Evolutionary conservation across 1,284 basidiomycete species (phyloP), one percentile per base, ranked within the genome.

Genomic region (Trametes pubescens): DNA sequence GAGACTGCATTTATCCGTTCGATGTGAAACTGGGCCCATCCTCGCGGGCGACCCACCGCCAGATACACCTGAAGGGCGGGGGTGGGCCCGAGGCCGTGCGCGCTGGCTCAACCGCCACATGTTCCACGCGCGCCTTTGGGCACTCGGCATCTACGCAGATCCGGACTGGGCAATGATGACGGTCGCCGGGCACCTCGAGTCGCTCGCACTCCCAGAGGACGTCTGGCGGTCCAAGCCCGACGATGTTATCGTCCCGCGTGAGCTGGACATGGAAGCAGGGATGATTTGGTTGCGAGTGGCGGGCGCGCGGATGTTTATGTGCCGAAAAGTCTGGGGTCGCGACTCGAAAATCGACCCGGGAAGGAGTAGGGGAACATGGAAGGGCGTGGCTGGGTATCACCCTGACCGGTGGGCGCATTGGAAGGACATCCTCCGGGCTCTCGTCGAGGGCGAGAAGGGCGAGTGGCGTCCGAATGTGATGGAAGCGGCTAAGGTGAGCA

Each of bases 51-150:
- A 53, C n/a, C 54, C 60, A 2, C 4, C 53, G 2, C 22, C 24
- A 6, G 48, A 62, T 13, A 55, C 62, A 11, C 48, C 53, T 34
- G 34, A 35, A 8, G 34, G 40, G 32, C 44, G 29, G 13, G 56
- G 22, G 16, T 56, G 52, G 14, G 49, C 51, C 13, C 24, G 35
- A 16, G 44, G 38, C 9, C 67, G 67, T 22, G 40, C 32, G 48
- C 18, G 22, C 0, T 68, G 67, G 64, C 57, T 68, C n/a, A 64
- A 65, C 40, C 34, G 53, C 48, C 52, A 61, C 52, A 38, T 53
- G 3, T 68, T 64, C 46, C 52, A 64, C 49, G 65, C 65, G 40
- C 47, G 46, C 8, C 48, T 68, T 4, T 68, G 64, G 64, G 59
- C 57, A 10, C 56, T 55, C 22, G 59, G 56, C 34, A 59, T 68